These are phyloP conservation scores for Talaromyces wortmannii DNA, from an alignment of 495 filamentous ascomycete species.

Conservation along the genomic window DNA sequence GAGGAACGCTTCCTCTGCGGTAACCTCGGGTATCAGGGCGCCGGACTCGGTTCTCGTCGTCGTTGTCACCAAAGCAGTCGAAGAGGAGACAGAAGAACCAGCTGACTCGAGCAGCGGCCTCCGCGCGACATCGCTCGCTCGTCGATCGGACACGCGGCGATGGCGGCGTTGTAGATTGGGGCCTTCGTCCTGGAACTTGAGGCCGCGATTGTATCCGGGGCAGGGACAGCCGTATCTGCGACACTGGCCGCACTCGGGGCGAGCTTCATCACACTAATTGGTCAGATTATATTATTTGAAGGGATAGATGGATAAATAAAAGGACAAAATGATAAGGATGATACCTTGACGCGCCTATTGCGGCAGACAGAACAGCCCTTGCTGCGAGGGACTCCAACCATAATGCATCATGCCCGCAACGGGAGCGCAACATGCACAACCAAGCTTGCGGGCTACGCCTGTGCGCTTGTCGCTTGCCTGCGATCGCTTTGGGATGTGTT, in stretches of 20 bases:
- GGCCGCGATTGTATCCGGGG: slow-evolving; percentile 11
- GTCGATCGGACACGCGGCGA: slow-evolving; percentile 1
- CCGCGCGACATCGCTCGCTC: not conserved
- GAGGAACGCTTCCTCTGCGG: not conserved
- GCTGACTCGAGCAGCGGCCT: not conserved
- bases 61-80: not conserved
- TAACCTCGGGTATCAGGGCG: not conserved
- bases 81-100: not conserved
- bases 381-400: slow-evolving; percentile 36
- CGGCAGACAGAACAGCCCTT: slow-evolving; percentile 29
- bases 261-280: slow-evolving; percentile 22
- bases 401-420: slow-evolving; percentile 8
- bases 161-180: slow-evolving; percentile 17
- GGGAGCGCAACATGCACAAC: no score
- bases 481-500: no score
- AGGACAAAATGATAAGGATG: slow-evolving; percentile 4
- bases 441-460: no score
- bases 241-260: slow-evolving; percentile 22
- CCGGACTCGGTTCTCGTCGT: not conserved
- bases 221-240: slow-evolving; percentile 15
- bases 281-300: not conserved
- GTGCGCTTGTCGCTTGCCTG: no score
- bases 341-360: slow-evolving; percentile 18
- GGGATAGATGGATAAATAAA: not conserved
- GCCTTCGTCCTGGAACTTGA: slow-evolving; percentile 16